Percentiles rank a stretch among this genome's conserved stretches.
Conservation (phyloP, 139 green algal species). For the Limnomonas spitsbergensis region DNA sequence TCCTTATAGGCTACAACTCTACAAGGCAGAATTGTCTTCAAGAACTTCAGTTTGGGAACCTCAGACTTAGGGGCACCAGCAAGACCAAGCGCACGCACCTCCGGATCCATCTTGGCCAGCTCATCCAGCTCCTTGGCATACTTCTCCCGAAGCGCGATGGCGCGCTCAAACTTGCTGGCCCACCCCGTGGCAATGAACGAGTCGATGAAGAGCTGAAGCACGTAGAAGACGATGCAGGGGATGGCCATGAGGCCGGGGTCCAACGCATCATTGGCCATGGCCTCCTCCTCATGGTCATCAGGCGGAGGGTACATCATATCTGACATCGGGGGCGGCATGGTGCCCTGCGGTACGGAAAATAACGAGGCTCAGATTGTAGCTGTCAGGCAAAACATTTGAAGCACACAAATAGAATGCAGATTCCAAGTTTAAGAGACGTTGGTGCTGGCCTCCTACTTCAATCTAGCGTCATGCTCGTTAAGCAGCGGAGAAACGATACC, state of each 20-base stretch:
- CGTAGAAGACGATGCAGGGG: constrained; percentile 76
- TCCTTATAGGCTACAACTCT: too few relatives aligned
- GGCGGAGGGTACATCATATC: background rate
- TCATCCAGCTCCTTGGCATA: constrained; percentile 40
- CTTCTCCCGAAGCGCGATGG: constrained; percentile 30
- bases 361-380: too few relatives aligned
- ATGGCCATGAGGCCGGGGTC: constrained; percentile 69
- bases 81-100: background rate
- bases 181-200: constrained; percentile 52
- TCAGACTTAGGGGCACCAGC: background rate
- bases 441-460: too few relatives aligned
- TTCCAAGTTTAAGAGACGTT: too few relatives aligned
- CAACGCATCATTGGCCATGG: constrained; percentile 25
- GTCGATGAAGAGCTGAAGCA: constrained; percentile 70
- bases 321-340: background rate
- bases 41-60: too few relatives aligned
- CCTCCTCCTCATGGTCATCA: background rate
- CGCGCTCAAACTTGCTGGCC: constrained; percentile 53
- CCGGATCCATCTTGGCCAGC: constrained; percentile 26
- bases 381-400: too few relatives aligned
- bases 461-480: too few relatives aligned
- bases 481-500: too few relatives aligned
- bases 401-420: too few relatives aligned
- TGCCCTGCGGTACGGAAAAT: too few relatives aligned
- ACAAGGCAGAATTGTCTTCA: too few relatives aligned